phyloP scores from a whole-genome alignment of 2,329 filamentous ascomycete genomes.

The Trichoderma atrobrunneum region DNA sequence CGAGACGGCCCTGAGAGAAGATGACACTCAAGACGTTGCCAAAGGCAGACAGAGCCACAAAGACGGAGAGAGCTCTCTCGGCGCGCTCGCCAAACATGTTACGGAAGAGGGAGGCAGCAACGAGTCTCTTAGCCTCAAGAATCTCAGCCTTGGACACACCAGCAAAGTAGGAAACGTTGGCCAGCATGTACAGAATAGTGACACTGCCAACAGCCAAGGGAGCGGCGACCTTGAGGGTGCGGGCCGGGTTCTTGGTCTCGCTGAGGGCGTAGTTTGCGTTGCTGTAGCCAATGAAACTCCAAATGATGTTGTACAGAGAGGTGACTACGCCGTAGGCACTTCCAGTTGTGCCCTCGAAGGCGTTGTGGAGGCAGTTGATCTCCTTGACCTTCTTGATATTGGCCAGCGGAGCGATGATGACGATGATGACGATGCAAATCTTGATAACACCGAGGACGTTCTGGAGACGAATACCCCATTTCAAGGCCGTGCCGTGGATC shows the following conservation, averaged over 20 bases:
- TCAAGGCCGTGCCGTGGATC: conserved; percentile 61
- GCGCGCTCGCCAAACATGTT: conserved; percentile 54
- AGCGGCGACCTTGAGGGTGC: conserved; percentile 63
- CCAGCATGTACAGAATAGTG: conserved; percentile 62
- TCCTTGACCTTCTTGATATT: conserved; percentile 57
- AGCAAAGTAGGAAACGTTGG: conserved; percentile 66
- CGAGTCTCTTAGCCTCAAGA: conserved; percentile 47
- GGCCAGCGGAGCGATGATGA: conserved; percentile 61
- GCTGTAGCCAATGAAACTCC: conserved; percentile 66
- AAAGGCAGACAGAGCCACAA: conserved; percentile 65
- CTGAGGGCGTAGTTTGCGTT: conserved; percentile 66
- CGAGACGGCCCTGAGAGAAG: conserved; percentile 64
- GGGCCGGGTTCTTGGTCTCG: conserved; percentile 64
- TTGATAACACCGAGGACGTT: conserved; percentile 66
- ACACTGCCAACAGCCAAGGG: conserved; percentile 58
- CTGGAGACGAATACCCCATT: conserved; percentile 66
- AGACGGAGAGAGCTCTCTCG: conserved; percentile 60
- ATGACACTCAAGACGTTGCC: conserved; percentile 67
- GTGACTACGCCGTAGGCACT: conserved; percentile 67
- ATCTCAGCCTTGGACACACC: conserved; percentile 54
- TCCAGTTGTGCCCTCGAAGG: conserved; percentile 64
- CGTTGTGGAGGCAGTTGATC: conserved; percentile 60
- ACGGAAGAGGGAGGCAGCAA: conserved; percentile 54
- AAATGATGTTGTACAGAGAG: conserved; percentile 69
- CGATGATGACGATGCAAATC: conserved; percentile 62